A percentile compares a stretch with the other conserved stretches of the same genome.
These are phyloP conservation scores for Botryosphaeria agaves DNA, from an alignment of 2,329 filamentous ascomycete species.

Conservation along the genomic window DNA sequence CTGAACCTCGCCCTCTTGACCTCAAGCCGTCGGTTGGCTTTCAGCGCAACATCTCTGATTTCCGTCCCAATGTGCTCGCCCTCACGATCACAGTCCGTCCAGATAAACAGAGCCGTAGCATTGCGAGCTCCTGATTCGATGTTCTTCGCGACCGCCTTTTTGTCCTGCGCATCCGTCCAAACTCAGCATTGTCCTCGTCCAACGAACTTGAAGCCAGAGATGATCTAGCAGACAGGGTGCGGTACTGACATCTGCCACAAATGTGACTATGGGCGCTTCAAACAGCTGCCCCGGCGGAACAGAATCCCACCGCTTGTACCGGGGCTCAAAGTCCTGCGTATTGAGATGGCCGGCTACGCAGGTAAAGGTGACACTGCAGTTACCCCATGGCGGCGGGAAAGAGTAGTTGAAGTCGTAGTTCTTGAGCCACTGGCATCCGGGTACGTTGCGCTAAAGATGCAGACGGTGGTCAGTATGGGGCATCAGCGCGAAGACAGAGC, in stretches of 20 bases:
- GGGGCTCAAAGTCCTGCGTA: conserved; percentile 54
- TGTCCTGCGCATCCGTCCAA: conserved; percentile 52
- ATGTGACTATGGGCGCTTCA: conserved; percentile 55
- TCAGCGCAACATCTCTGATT: conserved; percentile 63
- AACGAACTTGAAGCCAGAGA: not conserved
- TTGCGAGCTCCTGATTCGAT: conserved; percentile 62
- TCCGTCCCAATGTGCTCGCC: conserved; percentile 92
- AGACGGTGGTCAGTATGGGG: not conserved
- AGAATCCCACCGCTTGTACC: conserved; percentile 64
- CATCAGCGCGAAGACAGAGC: conserved; percentile 1
- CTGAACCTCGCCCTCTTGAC: conserved; percentile 83
- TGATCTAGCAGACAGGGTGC: not conserved
- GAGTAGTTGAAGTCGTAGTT: conserved; percentile 88
- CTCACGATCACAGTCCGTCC: conserved; percentile 97
- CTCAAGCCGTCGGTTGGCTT: conserved; percentile 55
- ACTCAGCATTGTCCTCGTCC: no score
- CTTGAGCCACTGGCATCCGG: conserved; percentile 61
- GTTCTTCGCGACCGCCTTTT: conserved; percentile 66
- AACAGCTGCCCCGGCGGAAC: conserved; percentile 70
- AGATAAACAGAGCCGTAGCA: conserved; percentile 71
- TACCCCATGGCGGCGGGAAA: conserved; percentile 66
- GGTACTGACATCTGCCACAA: conserved; percentile 43
- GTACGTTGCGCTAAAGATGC: conserved; percentile 43
- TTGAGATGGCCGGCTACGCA: conserved; percentile 82
- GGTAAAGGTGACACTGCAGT: conserved; percentile 80